Percentiles rank a stretch among this genome's conserved stretches.
phyloP scores from a whole-genome alignment of 257 asterid species.

The Mentha longifolia region DNA sequence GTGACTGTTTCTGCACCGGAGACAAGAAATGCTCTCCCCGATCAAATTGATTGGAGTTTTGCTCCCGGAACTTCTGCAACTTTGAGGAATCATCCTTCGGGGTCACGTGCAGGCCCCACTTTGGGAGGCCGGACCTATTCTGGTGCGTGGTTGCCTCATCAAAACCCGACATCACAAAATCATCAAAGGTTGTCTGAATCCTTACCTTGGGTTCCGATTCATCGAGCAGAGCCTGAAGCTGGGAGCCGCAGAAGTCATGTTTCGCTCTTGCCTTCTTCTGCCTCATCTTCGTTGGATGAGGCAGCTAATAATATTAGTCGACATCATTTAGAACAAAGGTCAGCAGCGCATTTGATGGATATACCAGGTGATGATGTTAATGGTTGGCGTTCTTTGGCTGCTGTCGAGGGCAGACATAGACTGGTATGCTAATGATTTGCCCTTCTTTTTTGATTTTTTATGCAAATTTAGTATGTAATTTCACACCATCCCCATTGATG shows the following conservation, averaged over 20 bases:
- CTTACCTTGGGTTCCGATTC: constrained; percentile 54
- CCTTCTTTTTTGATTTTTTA: constrained; percentile 18
- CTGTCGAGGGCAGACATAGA: constrained; percentile 77
- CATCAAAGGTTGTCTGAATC: constrained; percentile 53
- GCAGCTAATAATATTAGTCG: constrained; percentile 48
- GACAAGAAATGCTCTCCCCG: constrained; percentile 52
- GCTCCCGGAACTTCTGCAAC: constrained; percentile 55
- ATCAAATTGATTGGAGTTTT: constrained; percentile 68
- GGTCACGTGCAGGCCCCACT: constrained; percentile 47
- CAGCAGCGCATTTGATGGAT: constrained; percentile 52
- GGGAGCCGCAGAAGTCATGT: constrained; percentile 59
- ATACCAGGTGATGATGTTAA: constrained; percentile 48
- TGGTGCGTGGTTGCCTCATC: constrained; percentile 58
- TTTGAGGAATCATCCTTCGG: constrained; percentile 50
- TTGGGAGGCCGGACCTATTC: constrained; percentile 48
- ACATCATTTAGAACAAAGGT: constrained; percentile 47
- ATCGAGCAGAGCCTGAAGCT: constrained; percentile 55
- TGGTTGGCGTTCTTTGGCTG: constrained; percentile 68
- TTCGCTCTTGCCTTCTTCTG: constrained; percentile 53
- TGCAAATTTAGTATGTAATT: constrained; percentile 18
- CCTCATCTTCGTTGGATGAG: constrained; percentile 55
- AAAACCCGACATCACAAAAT: constrained; percentile 47
- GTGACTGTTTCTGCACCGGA: constrained; percentile 53
- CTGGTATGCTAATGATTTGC: constrained; percentile 45
- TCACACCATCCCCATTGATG: constrained; percentile 3